These are phyloP conservation scores for Solanum chmielewskii DNA, from an alignment of 257 asterid species.

Conservation along the genomic window DNA sequence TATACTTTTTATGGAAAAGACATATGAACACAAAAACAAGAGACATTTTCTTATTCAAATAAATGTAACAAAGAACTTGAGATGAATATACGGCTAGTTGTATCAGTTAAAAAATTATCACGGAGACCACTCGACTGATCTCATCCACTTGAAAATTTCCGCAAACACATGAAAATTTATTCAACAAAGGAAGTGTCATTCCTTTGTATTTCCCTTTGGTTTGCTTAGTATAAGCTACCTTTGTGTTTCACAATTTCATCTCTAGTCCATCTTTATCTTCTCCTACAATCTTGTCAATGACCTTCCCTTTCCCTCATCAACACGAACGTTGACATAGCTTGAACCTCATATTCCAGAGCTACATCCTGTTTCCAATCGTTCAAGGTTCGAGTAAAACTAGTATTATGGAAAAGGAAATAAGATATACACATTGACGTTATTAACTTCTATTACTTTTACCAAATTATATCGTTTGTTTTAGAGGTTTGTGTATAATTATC, in stretches of 20 bases:
- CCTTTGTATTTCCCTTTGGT: too few species aligned
- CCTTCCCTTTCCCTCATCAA: constrained; percentile 12
- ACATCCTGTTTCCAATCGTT: constrained; percentile 3
- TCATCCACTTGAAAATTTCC: neutral
- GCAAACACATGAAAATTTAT: neutral
- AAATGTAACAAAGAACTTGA: neutral
- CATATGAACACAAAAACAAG: neutral
- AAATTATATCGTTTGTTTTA: too few species aligned
- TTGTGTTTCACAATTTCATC: neutral
- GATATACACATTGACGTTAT: too few species aligned
- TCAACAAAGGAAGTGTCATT: too few species aligned
- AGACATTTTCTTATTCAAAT: neutral
- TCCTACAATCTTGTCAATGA: constrained; percentile 6
- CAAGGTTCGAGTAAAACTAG: neutral
- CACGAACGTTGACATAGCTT: constrained; percentile 21
- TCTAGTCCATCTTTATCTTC: neutral
- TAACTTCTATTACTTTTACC: too few species aligned
- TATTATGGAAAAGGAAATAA: neutral
- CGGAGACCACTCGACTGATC: neutral
- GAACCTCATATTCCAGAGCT: constrained; percentile 10
- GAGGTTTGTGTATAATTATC: neutral
- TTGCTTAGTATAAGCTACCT: neutral
- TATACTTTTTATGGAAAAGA: neutral
- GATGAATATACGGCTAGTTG: neutral
- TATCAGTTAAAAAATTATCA: neutral